Percentiles rank a stretch among this genome's conserved stretches.
Evolutionary conservation across 2,329 filamentous ascomycete genomes (phyloP).

Genomic region (Aureobasidium uvarum): DNA sequence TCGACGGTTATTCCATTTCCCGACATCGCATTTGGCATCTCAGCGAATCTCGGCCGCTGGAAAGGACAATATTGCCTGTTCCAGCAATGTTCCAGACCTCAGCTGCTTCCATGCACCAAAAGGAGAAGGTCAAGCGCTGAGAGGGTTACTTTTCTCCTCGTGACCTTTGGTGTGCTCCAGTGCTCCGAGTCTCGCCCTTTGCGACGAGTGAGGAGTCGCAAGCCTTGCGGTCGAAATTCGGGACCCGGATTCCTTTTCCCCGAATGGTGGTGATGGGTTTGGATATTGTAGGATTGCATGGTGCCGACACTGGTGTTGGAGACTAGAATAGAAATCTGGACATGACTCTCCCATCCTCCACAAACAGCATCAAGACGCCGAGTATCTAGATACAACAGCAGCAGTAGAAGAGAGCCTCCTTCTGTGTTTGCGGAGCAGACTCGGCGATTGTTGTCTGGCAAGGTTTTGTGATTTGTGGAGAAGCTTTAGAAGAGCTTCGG

Average conservation of each 20-base stretch:
- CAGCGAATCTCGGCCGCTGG: neutral
- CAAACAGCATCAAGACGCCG: neutral
- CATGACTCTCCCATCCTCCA: neutral
- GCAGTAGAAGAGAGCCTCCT: neutral
- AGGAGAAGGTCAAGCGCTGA: neutral
- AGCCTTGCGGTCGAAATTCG: neutral
- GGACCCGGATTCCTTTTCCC: neutral
- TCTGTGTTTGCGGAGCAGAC: neutral
- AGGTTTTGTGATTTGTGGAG: slow-evolving; percentile 12
- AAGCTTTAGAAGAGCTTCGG: neutral
- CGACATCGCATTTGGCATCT: neutral
- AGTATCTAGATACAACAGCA: neutral
- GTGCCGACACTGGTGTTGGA: too few relatives aligned
- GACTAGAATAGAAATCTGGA: too few relatives aligned
- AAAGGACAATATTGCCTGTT: slow-evolving; percentile 5
- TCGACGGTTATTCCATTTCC: neutral
- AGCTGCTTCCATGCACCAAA: neutral
- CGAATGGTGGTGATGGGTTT: neutral
- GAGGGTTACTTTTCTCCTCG: neutral
- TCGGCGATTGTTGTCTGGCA: neutral
- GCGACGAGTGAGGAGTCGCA: neutral
- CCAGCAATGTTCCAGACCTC: neutral
- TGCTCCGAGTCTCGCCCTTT: neutral
- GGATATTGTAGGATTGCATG: too few relatives aligned
- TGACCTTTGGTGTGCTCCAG: neutral